A percentile compares a stretch with the other conserved stretches of the same genome.
phyloP scores from a whole-genome alignment of 2,329 filamentous ascomycete species.

The Westerdykella sp. region DNA sequence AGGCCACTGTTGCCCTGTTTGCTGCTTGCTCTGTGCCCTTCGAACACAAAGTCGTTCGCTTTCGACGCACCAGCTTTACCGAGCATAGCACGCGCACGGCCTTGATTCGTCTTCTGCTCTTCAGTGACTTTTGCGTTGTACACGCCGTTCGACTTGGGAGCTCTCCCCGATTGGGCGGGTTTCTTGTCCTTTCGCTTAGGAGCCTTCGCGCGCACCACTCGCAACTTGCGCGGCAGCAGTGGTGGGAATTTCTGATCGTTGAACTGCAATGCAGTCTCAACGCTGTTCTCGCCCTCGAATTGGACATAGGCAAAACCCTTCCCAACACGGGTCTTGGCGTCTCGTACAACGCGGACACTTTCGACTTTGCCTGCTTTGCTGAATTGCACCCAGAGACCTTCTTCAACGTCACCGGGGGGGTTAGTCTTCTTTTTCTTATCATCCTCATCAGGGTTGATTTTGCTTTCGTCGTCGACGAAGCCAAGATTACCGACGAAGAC shows the following conservation, averaged over 20 bases:
- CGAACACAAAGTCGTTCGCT: conserved; percentile 71
- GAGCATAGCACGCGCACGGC: conserved; percentile 68
- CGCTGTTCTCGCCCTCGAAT: conserved; percentile 78
- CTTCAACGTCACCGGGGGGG: conserved; percentile 77
- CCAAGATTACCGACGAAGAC: conserved; percentile 95
- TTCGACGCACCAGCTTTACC: conserved; percentile 61
- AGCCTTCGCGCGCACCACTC: conserved; percentile 80
- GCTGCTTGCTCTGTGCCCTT: conserved; percentile 67
- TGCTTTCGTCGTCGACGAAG: conserved; percentile 87
- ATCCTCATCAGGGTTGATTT: conserved; percentile 55
- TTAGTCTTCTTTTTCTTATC: conserved; percentile 64
- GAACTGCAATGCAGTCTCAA: conserved; percentile 83
- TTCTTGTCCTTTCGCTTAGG: conserved; percentile 38
- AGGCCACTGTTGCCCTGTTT: conserved; percentile 59
- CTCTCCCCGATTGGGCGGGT: conserved; percentile 6
- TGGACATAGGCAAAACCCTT: conserved; percentile 98
- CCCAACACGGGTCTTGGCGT: conserved; percentile 82
- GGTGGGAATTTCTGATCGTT: conserved; percentile 91
- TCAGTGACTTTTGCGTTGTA: conserved; percentile 67
- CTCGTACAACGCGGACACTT: conserved; percentile 85
- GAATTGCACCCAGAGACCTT: conserved; percentile 84
- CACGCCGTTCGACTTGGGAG: conserved; percentile 36
- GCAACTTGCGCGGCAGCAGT: conserved; percentile 80
- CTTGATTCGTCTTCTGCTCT: conserved; percentile 63
- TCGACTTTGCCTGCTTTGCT: conserved; percentile 74